Evolutionary conservation across 2,329 filamentous ascomycete species (phyloP).

Genomic region (Celoporthe dispersa): DNA sequence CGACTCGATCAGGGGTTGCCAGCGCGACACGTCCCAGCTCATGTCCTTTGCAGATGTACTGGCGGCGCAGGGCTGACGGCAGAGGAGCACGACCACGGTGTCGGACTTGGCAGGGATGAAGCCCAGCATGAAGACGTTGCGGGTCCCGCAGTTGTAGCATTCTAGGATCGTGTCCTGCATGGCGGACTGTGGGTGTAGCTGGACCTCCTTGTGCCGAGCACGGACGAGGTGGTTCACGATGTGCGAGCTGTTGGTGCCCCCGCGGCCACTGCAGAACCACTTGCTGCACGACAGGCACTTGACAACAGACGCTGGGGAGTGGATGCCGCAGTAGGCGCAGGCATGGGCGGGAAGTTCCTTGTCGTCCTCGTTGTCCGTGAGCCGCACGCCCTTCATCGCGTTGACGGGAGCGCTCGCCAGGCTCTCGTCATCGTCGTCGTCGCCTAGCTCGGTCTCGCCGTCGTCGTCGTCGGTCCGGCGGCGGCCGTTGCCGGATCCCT

Average conservation of each 20-base stretch:
- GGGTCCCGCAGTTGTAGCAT: constrained; percentile 99
- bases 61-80: constrained; percentile 93
- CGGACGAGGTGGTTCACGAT: constrained; percentile 98
- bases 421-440: constrained; percentile 73
- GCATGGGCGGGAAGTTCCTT: constrained; percentile 92
- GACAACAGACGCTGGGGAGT: constrained; percentile 92
- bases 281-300: constrained; percentile 96
- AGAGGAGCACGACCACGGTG: constrained; percentile 94
- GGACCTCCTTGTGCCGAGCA: constrained; percentile 97
- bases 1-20: constrained; percentile 97
- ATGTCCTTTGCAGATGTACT: constrained; percentile 97
- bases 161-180: constrained; percentile 95
- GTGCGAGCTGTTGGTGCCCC: constrained; percentile 94
- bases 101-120: constrained; percentile 99
- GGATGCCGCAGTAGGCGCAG: constrained; percentile 98
- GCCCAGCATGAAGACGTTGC: constrained; percentile 95
- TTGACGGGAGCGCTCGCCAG: constrained; percentile 82
- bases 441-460: constrained; percentile 81
- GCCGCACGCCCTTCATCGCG: constrained; percentile 67
- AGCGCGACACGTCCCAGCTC: constrained; percentile 98
- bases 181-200: constrained; percentile 89
- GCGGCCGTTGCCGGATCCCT: constrained; percentile 49
- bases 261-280: constrained; percentile 98
- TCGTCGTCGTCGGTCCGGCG: constrained; percentile 82
- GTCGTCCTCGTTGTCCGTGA: constrained; percentile 69